Base-by-base conservation (phyloP, 768 basidiomycete genomes). In the Naganishia vishniacii region DNA sequence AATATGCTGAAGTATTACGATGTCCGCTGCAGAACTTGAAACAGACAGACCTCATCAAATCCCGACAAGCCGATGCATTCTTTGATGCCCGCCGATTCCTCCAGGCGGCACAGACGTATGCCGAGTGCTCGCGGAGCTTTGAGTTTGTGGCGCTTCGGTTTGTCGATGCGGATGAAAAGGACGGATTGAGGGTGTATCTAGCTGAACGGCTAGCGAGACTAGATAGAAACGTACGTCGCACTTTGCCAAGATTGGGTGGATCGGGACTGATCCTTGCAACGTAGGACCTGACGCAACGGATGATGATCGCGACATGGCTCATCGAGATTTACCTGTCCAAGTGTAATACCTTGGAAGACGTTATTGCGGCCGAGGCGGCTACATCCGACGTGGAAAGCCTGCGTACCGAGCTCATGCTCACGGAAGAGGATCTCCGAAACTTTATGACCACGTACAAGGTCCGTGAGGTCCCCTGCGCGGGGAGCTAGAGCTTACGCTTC, bases 231-330 rank as follows among this genome's bases (percentile, higher is more conserved):
- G 94, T 92, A 64, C 68, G 87, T 77, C 0, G 20, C 23, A 23
- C 28, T n/a, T n/a, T 23, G 37, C 64, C 28, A 25, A 13, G 2
- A 40, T 15, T 37, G 11, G n/a, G 48, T 15, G 40, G 12, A 20
- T 32, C 34, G 11, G 8, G 40, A 32, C 40, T 44, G 37, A 64
- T 40, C 26, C 0, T 34, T 5, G 12, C 32, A n/a, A 37, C 4
- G 28, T 47, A 97, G 93, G 91, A 95, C 71, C 69, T 88, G 41
- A 92, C 91, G 0, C 93, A 97, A 75, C 83, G 95, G 42, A 92
- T 92, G 87, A 91, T 98, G 86, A 80, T 99, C 20, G 93, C 95
- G 18, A 97, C 92, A 0, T 99, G 95, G 95, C 84, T 99, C 13
- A 87, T 95, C 31, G 95, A 99, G 77, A 91, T 98, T 68, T 97